phyloP scores from a whole-genome alignment of 75 land plant species.

The Pinus albicaulis region DNA sequence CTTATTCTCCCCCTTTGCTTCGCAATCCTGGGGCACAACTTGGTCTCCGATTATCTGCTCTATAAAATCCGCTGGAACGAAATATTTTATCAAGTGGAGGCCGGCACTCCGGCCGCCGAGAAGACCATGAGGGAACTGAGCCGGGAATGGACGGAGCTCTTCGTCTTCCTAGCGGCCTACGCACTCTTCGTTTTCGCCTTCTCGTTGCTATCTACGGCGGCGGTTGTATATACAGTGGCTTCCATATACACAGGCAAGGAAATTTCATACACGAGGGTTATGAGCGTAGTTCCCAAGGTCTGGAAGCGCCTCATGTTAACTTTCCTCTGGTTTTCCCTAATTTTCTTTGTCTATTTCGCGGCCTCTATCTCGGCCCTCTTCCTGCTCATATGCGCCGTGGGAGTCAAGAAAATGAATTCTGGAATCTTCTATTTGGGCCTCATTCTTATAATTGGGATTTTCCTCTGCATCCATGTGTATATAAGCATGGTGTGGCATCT shows the following conservation, averaged over 20 bases:
- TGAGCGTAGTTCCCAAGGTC: conserved; percentile 67
- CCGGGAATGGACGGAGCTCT: conserved; percentile 18
- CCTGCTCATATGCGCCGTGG: conserved; percentile 11
- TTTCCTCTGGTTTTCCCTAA: conserved; percentile 32
- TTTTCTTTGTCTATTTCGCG: conserved; percentile 23
- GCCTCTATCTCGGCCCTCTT: conserved; percentile 14
- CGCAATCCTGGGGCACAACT: conserved; percentile 38
- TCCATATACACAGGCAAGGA: conserved; percentile 22
- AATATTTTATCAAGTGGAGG: conserved; percentile 4
- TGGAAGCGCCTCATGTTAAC: conserved; percentile 47
- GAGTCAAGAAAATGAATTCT: neutral
- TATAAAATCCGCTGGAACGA: conserved; percentile 33
- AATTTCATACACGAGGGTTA: conserved; percentile 37
- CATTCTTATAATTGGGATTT: conserved; percentile 7
- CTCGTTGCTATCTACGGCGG: conserved; percentile 58
- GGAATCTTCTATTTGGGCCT: too few relatives aligned
- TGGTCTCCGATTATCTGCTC: conserved; percentile 32
- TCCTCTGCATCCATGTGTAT: conserved; percentile 46
- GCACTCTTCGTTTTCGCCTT: conserved; percentile 36
- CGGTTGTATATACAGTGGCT: conserved; percentile 50
- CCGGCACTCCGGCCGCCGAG: conserved; percentile 15
- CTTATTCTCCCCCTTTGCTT: conserved; percentile 60
- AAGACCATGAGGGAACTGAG: conserved; percentile 12
- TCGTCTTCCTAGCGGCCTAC: conserved; percentile 27
- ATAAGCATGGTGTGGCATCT: conserved; percentile 80